phyloP scores from a whole-genome alignment of 1,284 basidiomycete species.

The Malassezia restricta region DNA sequence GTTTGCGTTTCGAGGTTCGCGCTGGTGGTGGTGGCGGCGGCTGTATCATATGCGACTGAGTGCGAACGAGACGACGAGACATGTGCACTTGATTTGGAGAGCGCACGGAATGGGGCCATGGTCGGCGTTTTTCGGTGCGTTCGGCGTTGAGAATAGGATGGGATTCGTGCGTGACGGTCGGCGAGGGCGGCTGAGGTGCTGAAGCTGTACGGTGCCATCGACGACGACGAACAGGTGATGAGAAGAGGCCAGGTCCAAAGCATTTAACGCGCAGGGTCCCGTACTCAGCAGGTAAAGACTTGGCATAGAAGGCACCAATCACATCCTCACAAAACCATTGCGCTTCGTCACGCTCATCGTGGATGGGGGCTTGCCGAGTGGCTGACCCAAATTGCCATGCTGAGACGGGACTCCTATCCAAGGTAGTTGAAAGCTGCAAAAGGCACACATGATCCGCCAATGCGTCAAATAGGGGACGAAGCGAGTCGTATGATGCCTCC shows the following conservation, averaged over 20 bases:
- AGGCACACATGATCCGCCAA: conserved; percentile 14
- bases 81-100: conserved; percentile 11
- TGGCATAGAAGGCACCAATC: conserved; percentile 27
- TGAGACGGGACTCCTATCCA: neutral
- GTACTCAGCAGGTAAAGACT: conserved; percentile 26
- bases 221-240: neutral
- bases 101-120: neutral
- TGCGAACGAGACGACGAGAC: conserved; percentile 7
- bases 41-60: neutral
- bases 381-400: conserved; percentile 1
- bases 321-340: conserved; percentile 37
- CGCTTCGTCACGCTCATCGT: conserved; percentile 37
- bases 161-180: neutral
- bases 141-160: neutral
- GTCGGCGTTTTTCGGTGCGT: neutral
- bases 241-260: conserved; percentile 23
- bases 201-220: conserved; percentile 3
- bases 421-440: conserved; percentile 2
- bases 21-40: neutral
- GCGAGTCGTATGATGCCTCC: neutral
- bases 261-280: conserved; percentile 30
- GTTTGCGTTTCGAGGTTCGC: neutral
- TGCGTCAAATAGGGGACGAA: neutral
- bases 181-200: neutral
- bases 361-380: neutral